Base-by-base conservation (phyloP, 306 rosid species). In the Boehmeria nivea region DNA sequence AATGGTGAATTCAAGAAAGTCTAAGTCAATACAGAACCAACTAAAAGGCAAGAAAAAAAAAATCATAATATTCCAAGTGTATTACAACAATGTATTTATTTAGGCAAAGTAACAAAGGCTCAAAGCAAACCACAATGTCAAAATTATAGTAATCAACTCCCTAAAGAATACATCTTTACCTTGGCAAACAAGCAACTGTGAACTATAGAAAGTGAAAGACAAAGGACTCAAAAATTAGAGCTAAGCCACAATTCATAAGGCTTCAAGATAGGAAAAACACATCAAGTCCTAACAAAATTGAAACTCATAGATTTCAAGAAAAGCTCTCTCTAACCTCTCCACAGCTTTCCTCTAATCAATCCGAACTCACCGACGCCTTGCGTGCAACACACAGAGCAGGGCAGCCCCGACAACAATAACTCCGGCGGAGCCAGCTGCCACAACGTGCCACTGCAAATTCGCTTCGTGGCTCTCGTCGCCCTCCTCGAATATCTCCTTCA, bases 241-340 rank as follows among this genome's bases (percentile, higher is more conserved):
- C 63, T 72, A 26, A 71, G 72, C 49, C 71, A 69, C 54, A 73
- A 80, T 64, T 63, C 63, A 65, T 47, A 51, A 74, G 81, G 17
- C n/a, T 11, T 12, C 87, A 76, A 43, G 53, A 76, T 43, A 57
- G 26, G 64, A 76, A 53, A 68, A 77, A 81, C 82, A 64, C 71
- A 48, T 27, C 39, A 69, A 64, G 27, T 37, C 65, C 72, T 65
- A 72, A 60, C 95, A 87, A 90, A 90, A 90, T 53, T 84, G 88
- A 76, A 77, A n/a, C n/a, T n/a, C n/a, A n/a, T n/a, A n/a, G n/a
- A n/a, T n/a, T n/a, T n/a, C n/a, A n/a, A n/a, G n/a, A n/a, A n/a
- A n/a, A n/a, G n/a, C n/a, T 70, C 66, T 61, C 61, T 69, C 79
- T 74, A 78, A 79, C 86, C 83, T 82, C 83, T 78, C 81, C 81